A percentile compares a stretch with the other conserved stretches of the same genome.
Evolutionary conservation across 257 asterid genomes (phyloP).

Genomic region (Gentiana macrophylla): DNA sequence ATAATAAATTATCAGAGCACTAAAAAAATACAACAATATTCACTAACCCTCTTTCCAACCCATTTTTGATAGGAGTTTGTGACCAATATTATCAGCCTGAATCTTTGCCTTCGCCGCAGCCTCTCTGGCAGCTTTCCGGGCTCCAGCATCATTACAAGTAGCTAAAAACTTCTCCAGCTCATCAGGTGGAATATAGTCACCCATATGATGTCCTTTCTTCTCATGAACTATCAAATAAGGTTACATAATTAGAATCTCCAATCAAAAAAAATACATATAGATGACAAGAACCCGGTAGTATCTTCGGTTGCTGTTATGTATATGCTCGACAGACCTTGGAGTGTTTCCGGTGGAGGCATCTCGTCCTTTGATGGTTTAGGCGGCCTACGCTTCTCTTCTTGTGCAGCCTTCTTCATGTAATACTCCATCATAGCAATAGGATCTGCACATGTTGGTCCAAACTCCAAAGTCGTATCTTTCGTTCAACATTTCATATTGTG

Average conservation of each 20-base stretch:
- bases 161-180: slow-evolving; percentile 87
- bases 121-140: slow-evolving; percentile 52
- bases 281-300: neutral
- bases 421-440: slow-evolving; percentile 96
- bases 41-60: slow-evolving; percentile 91
- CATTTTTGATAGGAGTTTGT: slow-evolving; percentile 76
- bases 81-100: slow-evolving; percentile 94
- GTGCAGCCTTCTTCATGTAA: slow-evolving; percentile 88
- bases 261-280: neutral
- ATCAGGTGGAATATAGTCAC: slow-evolving; percentile 85
- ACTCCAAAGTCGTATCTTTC: neutral
- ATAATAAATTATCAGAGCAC: neutral
- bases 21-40: neutral
- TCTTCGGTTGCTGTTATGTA: slow-evolving; percentile 1
- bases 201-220: slow-evolving; percentile 94
- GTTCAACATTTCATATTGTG: too few species aligned
- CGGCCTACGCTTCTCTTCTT: slow-evolving; percentile 64
- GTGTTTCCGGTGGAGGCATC: slow-evolving; percentile 95
- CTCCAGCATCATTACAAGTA: slow-evolving; percentile 55
- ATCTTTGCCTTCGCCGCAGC: slow-evolving; percentile 53
- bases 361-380: slow-evolving; percentile 70
- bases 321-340: slow-evolving; percentile 34
- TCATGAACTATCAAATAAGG: slow-evolving; percentile 25
- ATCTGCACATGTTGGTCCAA: slow-evolving; percentile 41
- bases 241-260: slow-evolving; percentile 4